Base-by-base conservation (phyloP, 306 rosid species). In the Glycine latifolia region DNA sequence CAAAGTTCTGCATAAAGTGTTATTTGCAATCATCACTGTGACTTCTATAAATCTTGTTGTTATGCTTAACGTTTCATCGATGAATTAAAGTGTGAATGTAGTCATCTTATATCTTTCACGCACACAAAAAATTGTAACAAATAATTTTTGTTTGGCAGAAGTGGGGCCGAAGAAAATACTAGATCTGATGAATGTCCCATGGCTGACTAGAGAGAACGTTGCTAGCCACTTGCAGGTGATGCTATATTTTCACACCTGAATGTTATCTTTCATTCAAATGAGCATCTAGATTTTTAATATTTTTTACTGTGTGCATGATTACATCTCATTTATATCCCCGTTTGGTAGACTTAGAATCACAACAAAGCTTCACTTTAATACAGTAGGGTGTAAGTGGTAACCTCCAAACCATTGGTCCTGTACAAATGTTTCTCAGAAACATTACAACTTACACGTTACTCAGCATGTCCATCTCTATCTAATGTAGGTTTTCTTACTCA, bases 201-300 rank as follows among this genome's bases (percentile, higher is more conserved):
- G 98, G 99, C 83, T 96, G 73, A 91, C 94, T 7, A 87, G 99
- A 81, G 99, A 96, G 85, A 96, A 96, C 50, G 98, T 96, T 56
- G 99, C 99, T 15, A 96, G 99, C 88, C 99, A 96, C 86, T 91
- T 96, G 90, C 99, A 96, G 99, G 84, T 83, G 82, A 86, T 75
- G 49, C 67, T 72, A 35, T 58, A 71, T 20, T 76, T 44, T 17
- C 71, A 76, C 58, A 33, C 63, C 39, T 26, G 31, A 26, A 26
- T 26, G 31, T 26, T 61, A 59, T 82, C 26, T 73, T 74, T 74
- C 49, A 20, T 43, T 74, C 41, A 65, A 17, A 81, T 52, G 52
- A 80, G 49, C 67, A 74, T 63, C 79, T 14, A 4, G 20, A 46
- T 54, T 71, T 26, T 59, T 72, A 60, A 47, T 72, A 75, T 44